phyloP scores from a whole-genome alignment of 345 rosid genomes.

The Eutrema yunnanense region DNA sequence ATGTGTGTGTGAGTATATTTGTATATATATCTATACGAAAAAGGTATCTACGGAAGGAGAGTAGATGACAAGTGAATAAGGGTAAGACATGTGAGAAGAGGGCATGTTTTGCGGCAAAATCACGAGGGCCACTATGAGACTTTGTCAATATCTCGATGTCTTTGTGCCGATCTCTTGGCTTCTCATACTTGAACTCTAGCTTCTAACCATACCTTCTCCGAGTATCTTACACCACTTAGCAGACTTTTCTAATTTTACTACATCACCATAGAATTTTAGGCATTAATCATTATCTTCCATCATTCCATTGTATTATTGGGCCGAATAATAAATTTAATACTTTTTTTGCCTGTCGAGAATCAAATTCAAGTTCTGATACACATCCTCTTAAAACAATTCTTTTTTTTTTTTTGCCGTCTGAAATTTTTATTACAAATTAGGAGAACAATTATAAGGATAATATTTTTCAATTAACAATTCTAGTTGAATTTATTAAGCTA shows the following conservation, averaged over 20 bases:
- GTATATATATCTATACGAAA: conserved; percentile 8
- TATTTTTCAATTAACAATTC: no score
- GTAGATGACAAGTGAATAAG: conserved; percentile 26
- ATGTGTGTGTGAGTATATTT: conserved; percentile 8
- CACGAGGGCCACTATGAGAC: conserved; percentile 28
- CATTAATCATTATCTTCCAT: no score
- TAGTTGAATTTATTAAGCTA: not conserved
- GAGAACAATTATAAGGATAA: no score
- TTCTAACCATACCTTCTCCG: conserved; percentile 13
- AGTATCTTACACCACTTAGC: not conserved
- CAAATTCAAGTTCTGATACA: not conserved
- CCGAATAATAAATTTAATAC: not conserved
- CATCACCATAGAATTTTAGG: no score
- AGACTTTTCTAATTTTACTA: no score
- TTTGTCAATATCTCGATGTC: conserved; percentile 7
- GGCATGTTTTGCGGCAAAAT: not conserved
- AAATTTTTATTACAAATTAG: no score
- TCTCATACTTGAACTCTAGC: conserved; percentile 24
- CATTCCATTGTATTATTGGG: not conserved
- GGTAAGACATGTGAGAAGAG: conserved; percentile 26
- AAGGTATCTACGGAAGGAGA: conserved; percentile 9
- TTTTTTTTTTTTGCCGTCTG: no score
- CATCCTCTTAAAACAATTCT: not conserved
- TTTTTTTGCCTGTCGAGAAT: not conserved
- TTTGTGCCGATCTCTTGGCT: conserved; percentile 9